phyloP scores from a whole-genome alignment of 1,139 yeast species.

The Hyphopichia pseudoburtonii region DNA sequence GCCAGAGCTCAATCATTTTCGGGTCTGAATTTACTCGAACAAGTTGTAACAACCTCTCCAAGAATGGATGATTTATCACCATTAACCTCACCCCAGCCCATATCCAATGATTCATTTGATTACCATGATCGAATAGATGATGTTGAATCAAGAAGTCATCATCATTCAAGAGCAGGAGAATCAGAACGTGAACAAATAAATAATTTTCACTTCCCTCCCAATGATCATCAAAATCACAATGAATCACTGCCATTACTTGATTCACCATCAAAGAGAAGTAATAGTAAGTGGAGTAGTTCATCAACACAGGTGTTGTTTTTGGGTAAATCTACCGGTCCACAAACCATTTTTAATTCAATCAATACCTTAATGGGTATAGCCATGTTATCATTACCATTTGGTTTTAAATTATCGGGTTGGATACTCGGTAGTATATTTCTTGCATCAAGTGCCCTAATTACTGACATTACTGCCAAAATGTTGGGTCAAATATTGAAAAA shows the following conservation, averaged over 20 bases:
- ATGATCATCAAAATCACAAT: constrained; percentile 20
- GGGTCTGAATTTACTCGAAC: constrained; percentile 26
- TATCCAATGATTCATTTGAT: neutral
- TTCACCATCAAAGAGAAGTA: constrained; percentile 10
- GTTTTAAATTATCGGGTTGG: constrained; percentile 81
- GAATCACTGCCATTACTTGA: too few species aligned
- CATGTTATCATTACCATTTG: constrained; percentile 79
- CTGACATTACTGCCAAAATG: constrained; percentile 67
- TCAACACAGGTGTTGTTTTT: constrained; percentile 11
- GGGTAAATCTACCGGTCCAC: constrained; percentile 65
- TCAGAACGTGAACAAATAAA: constrained; percentile 11
- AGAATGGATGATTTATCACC: constrained; percentile 26
- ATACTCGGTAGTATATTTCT: constrained; percentile 59
- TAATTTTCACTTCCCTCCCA: constrained; percentile 14
- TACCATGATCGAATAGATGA: neutral
- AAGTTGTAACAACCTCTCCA: constrained; percentile 3
- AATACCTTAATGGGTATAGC: constrained; percentile 88
- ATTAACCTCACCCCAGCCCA: constrained; percentile 17
- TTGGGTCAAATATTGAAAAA: constrained; percentile 33
- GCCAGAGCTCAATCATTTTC: constrained; percentile 69
- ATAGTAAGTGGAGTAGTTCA: constrained; percentile 5
- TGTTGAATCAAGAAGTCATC: neutral
- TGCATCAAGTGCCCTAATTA: constrained; percentile 56
- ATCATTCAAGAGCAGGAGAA: neutral
- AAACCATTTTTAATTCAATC: constrained; percentile 83